A percentile compares a stretch with the other conserved stretches of the same genome.
Evolutionary conservation across 768 basidiomycete genomes (phyloP).

Genomic region (Suillus clintonianus): DNA sequence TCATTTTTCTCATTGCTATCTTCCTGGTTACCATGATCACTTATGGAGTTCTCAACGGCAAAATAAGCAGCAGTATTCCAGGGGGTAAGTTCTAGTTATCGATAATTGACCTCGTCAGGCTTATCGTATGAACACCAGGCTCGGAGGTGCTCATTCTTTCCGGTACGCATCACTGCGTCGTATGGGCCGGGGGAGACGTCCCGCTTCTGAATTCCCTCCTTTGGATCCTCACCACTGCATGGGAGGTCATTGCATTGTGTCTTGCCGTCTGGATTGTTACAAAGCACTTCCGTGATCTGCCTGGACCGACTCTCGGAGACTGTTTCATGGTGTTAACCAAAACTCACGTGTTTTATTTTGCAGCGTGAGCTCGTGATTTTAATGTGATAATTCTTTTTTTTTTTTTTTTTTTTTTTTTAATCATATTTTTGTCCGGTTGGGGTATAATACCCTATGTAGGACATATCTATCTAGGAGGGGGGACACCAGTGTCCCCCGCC

Average conservation of each 20-base stretch:
- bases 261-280: neutral
- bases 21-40: neutral
- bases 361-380: neutral
- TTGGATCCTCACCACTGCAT: neutral
- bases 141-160: neutral
- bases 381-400: too few species aligned
- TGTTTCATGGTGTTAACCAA: neutral
- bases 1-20: neutral
- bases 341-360: neutral
- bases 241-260: neutral
- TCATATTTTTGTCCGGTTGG: slow-evolving; percentile 3
- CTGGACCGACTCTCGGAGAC: neutral
- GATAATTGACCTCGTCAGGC: neutral
- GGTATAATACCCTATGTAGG: slow-evolving; percentile 7
- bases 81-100: neutral
- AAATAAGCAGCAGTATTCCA: neutral
- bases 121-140: neutral
- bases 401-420: too few species aligned
- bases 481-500: slow-evolving; percentile 3
- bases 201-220: neutral
- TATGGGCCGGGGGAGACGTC: neutral
- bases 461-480: slow-evolving; percentile 3
- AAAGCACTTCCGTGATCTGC: neutral
- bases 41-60: neutral
- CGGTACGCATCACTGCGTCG: neutral